phyloP scores from a whole-genome alignment of 768 basidiomycete species.

The Baorangia bicolor region DNA sequence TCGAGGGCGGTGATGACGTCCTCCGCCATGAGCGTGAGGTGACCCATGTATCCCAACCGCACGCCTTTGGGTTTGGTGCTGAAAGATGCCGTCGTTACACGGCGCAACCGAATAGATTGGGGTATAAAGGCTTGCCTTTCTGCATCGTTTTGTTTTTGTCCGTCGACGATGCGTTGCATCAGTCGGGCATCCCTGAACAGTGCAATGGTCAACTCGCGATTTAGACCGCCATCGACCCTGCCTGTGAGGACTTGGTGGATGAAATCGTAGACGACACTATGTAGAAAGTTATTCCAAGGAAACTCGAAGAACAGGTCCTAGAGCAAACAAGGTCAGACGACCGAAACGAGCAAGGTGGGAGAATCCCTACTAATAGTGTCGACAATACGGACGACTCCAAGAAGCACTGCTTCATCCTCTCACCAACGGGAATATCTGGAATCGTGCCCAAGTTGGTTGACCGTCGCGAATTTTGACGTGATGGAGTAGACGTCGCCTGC shows the following conservation, averaged over 20 bases:
- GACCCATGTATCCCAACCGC: slow-evolving; percentile 94
- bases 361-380: slow-evolving; percentile 67
- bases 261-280: slow-evolving; percentile 94
- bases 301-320: slow-evolving; percentile 95
- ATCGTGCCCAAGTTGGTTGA: slow-evolving; percentile 34
- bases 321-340: background rate
- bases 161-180: slow-evolving; percentile 84
- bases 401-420: slow-evolving; percentile 76
- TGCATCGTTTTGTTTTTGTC: slow-evolving; percentile 74
- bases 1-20: slow-evolving; percentile 93
- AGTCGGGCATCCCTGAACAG: slow-evolving; percentile 85
- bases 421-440: slow-evolving; percentile 61
- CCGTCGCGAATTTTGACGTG: slow-evolving; percentile 57
- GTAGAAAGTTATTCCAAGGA: slow-evolving; percentile 97
- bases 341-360: background rate
- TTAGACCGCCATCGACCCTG: slow-evolving; percentile 75
- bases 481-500: slow-evolving; percentile 41
- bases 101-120: background rate
- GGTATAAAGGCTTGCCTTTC: slow-evolving; percentile 54
- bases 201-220: slow-evolving; percentile 78
- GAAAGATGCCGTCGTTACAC: slow-evolving; percentile 10
- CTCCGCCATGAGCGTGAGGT: slow-evolving; percentile 91
- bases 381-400: slow-evolving; percentile 71
- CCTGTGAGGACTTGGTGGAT: slow-evolving; percentile 95
- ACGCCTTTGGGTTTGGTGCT: slow-evolving; percentile 74